phyloP scores from a whole-genome alignment of 2,329 filamentous ascomycete genomes.

The Alternaria alternata region DNA sequence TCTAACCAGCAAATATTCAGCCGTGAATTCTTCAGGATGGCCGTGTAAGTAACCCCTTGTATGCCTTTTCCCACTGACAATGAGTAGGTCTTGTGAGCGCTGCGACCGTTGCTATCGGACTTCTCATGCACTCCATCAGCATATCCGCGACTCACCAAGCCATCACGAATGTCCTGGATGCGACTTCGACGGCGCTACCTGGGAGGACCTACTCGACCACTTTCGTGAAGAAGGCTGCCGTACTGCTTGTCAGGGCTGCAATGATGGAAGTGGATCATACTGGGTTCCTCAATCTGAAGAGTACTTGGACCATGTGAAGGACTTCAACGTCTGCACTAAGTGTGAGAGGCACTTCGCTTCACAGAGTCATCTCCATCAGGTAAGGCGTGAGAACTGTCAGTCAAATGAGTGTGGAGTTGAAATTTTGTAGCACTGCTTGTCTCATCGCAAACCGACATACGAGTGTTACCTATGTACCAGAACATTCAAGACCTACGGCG shows the following conservation, averaged over 20 bases:
- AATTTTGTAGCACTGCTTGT: neutral
- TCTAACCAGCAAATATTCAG: neutral
- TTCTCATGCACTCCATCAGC: neutral
- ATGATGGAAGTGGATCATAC: neutral
- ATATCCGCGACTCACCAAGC: neutral
- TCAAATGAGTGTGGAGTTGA: neutral
- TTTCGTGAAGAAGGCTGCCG: neutral
- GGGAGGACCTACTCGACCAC: constrained; percentile 2
- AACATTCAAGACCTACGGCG: constrained; percentile 1
- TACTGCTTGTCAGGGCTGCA: neutral
- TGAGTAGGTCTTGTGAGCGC: neutral
- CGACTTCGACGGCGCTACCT: neutral
- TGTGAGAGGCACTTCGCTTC: constrained; percentile 4
- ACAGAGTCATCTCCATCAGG: neutral
- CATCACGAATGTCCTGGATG: constrained; percentile 5
- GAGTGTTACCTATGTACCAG: neutral
- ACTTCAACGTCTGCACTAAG: neutral
- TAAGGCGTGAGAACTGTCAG: neutral
- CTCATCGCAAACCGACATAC: neutral
- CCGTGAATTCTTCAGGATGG: neutral
- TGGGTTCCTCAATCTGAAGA: neutral
- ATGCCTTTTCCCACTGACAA: neutral
- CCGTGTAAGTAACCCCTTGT: neutral
- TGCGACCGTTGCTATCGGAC: neutral
- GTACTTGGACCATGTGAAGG: neutral